Evolutionary conservation across 2,329 filamentous ascomycete species (phyloP).

Genomic region (Talaromyces islandicus): DNA sequence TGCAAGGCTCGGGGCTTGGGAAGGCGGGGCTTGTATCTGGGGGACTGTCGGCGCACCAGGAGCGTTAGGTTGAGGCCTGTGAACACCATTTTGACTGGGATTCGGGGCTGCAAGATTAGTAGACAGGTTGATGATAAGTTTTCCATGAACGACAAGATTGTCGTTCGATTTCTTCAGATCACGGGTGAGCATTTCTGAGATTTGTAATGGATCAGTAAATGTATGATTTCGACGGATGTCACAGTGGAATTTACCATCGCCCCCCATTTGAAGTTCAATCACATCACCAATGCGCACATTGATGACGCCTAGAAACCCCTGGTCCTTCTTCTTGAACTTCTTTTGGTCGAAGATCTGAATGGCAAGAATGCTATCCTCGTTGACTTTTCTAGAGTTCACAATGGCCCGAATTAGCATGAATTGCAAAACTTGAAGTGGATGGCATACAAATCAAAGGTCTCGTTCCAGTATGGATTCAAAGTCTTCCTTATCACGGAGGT

Average conservation of each 20-base stretch:
- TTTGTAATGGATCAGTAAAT: slow-evolving; percentile 13
- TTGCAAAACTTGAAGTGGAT: background rate
- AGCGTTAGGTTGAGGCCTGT: slow-evolving; percentile 28
- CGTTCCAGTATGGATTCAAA: slow-evolving; percentile 99
- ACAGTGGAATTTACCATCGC: slow-evolving; percentile 64
- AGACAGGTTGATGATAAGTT: slow-evolving; percentile 92
- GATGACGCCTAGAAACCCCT: slow-evolving; percentile 95
- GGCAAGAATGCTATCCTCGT: slow-evolving; percentile 91
- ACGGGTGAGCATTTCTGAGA: slow-evolving; percentile 84
- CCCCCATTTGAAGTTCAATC: slow-evolving; percentile 80
- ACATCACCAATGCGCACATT: slow-evolving; percentile 94
- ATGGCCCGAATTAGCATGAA: background rate
- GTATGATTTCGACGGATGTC: background rate
- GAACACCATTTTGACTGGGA: slow-evolving; percentile 41
- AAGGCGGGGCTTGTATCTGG: slow-evolving; percentile 22
- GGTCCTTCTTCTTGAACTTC: slow-evolving; percentile 99
- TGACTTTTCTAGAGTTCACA: slow-evolving; percentile 61
- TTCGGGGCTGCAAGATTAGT: slow-evolving; percentile 75
- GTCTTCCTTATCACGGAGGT: slow-evolving; percentile 96
- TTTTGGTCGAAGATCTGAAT: slow-evolving; percentile 99
- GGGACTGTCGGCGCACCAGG: slow-evolving; percentile 34
- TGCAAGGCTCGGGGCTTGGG: slow-evolving; percentile 20
- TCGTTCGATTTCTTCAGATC: slow-evolving; percentile 98
- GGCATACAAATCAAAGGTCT: slow-evolving; percentile 92
- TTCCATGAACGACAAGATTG: slow-evolving; percentile 94